Conservation (phyloP, 192 early-diverging fungal genomes). For the Spinellus fusiger region DNA sequence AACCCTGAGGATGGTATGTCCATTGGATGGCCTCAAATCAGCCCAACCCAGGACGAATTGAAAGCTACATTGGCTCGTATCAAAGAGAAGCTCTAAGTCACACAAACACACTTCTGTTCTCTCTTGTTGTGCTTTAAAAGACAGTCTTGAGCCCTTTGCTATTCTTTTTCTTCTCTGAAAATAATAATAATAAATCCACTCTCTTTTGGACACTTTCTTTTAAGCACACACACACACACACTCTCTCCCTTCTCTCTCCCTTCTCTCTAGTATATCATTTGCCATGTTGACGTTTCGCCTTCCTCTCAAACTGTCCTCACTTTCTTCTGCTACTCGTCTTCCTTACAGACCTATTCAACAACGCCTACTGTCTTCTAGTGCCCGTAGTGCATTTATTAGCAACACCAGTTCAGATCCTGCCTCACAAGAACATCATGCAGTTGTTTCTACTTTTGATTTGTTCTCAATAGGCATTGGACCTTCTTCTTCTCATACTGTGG, state of each 20-base stretch:
- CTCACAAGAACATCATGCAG: slow-evolving; percentile 74
- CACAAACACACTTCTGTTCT: background rate
- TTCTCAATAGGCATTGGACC: slow-evolving; percentile 96
- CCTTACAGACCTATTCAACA: too few species aligned
- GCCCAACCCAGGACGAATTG: slow-evolving; percentile 20
- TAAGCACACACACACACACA: too few species aligned
- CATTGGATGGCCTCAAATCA: slow-evolving; percentile 56
- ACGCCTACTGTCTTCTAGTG: background rate
- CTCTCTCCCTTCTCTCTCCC: too few species aligned
- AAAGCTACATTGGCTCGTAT: slow-evolving; percentile 13
- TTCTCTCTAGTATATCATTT: too few species aligned
- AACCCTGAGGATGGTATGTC: slow-evolving; percentile 61
- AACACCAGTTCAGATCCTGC: too few species aligned
- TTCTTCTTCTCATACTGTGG: slow-evolving; percentile 83
- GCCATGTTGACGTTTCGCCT: too few species aligned
- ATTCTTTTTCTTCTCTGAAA: background rate
- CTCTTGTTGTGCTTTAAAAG: background rate
- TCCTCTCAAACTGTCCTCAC: too few species aligned
- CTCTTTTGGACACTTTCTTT: too few species aligned
- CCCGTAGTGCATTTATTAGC: background rate
- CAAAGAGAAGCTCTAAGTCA: slow-evolving; percentile 24
- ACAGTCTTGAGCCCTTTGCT: background rate
- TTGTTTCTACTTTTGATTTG: slow-evolving; percentile 91
- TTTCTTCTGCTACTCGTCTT: too few species aligned
- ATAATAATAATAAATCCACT: background rate